phyloP scores from a whole-genome alignment of 2,329 filamentous ascomycete genomes.

The Rhinocladiella mackenziei region DNA sequence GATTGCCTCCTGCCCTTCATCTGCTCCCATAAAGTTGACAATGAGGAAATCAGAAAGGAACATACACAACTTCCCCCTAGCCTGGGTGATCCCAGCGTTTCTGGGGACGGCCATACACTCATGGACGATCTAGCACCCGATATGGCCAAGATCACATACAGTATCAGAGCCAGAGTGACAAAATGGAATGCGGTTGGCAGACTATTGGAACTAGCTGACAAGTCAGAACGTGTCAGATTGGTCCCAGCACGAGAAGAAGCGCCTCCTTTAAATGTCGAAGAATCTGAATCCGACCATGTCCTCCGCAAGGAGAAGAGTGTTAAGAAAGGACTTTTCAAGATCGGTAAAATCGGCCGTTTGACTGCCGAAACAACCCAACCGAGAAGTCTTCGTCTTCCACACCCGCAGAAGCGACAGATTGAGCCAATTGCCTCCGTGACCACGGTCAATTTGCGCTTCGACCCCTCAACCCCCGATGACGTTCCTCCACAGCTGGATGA shows the following conservation, averaged over 20 bases:
- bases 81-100: constrained; percentile 55
- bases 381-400: constrained; percentile 50
- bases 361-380: constrained; percentile 58
- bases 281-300: constrained; percentile 46
- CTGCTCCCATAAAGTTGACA: constrained; percentile 53
- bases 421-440: constrained; percentile 51
- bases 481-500: constrained; percentile 52
- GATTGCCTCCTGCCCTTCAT: constrained; percentile 56
- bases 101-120: constrained; percentile 47
- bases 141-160: constrained; percentile 59
- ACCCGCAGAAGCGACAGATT: constrained; percentile 35
- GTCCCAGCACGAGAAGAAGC: constrained; percentile 57
- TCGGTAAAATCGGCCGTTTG: constrained; percentile 54
- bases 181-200: constrained; percentile 40
- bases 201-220: constrained; percentile 48
- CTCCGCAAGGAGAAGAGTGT: constrained; percentile 57
- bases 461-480: constrained; percentile 49
- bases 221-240: constrained; percentile 55
- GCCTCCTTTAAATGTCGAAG: constrained; percentile 53
- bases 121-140: constrained; percentile 61
- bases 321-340: constrained; percentile 57
- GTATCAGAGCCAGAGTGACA: constrained; percentile 48
- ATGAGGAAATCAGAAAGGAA: constrained; percentile 50
- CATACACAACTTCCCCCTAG: constrained; percentile 60
- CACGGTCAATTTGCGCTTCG: constrained; percentile 57